These are phyloP conservation scores for Solanum piurae DNA, from an alignment of 257 asterid genomes.

Conservation along the genomic window DNA sequence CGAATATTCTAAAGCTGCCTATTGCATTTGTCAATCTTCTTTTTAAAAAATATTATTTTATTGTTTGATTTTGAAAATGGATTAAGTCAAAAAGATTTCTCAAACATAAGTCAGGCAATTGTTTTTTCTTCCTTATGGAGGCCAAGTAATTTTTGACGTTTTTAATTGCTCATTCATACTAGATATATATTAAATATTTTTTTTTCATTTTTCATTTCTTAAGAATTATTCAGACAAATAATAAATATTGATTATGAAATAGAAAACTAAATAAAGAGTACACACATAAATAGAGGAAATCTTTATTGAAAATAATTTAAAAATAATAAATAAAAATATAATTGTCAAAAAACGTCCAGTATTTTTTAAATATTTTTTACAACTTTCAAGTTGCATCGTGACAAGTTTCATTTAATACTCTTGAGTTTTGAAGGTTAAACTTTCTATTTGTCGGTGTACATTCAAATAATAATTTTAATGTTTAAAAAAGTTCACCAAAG, in stretches of 20 bases:
- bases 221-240: no score
- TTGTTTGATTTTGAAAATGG: not conserved
- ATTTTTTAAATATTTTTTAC: no score
- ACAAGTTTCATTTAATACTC: no score
- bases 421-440: no score
- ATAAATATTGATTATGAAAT: no score
- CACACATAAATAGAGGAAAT: not conserved
- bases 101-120: not conserved
- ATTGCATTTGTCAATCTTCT: not conserved
- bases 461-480: not conserved
- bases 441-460: no score
- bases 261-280: not conserved
- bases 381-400: no score
- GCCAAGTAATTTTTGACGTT: not conserved
- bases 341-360: not conserved
- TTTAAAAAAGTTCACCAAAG: not conserved
- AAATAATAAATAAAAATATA: no score
- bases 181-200: no score
- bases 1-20: no score
- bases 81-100: not conserved
- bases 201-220: no score
- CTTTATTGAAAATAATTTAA: not conserved
- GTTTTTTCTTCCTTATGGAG: not conserved
- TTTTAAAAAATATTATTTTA: not conserved
- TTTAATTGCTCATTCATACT: no score